Conservation (phyloP, 768 basidiomycete genomes). For the Mycena pura region DNA sequence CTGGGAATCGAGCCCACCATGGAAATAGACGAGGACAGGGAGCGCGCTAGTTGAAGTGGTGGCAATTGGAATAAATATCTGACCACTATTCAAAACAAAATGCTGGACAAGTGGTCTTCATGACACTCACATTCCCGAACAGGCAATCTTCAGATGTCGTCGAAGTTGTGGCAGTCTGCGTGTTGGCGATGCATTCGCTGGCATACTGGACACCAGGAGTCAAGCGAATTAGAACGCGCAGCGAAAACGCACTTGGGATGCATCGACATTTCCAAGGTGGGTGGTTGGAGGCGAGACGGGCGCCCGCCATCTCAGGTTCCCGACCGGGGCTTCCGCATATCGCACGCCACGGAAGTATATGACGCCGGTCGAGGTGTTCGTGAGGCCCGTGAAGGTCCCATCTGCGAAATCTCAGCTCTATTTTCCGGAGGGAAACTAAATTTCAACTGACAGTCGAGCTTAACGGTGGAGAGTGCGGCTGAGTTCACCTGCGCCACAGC, state of each 20-base stretch:
- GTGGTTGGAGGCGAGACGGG: conserved; percentile 45
- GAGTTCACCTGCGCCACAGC: too few relatives aligned
- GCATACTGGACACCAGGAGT: conserved; percentile 36
- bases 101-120: too few relatives aligned
- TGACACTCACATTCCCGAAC: conserved; percentile 45
- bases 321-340: conserved; percentile 51
- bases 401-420: conserved; percentile 14
- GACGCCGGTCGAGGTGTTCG: conserved; percentile 37
- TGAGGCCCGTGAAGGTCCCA: conserved; percentile 44
- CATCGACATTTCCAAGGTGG: conserved; percentile 44
- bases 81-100: neutral
- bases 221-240: neutral
- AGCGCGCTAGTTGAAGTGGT: conserved; percentile 15
- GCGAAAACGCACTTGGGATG: conserved; percentile 36
- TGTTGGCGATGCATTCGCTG: conserved; percentile 40
- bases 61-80: conserved; percentile 26
- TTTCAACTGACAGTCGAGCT: conserved; percentile 27
- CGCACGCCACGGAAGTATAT: conserved; percentile 49
- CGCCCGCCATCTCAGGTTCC: conserved; percentile 48
- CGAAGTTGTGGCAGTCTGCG: conserved; percentile 34
- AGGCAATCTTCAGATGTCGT: conserved; percentile 51
- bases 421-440: neutral
- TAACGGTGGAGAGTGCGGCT: conserved; percentile 18
- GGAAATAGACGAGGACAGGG: conserved; percentile 49
- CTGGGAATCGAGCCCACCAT: conserved; percentile 35